These are phyloP conservation scores for Cutaneotrichosporon dermatis DNA, from an alignment of 1,284 basidiomycete genomes.

Conservation along the genomic window DNA sequence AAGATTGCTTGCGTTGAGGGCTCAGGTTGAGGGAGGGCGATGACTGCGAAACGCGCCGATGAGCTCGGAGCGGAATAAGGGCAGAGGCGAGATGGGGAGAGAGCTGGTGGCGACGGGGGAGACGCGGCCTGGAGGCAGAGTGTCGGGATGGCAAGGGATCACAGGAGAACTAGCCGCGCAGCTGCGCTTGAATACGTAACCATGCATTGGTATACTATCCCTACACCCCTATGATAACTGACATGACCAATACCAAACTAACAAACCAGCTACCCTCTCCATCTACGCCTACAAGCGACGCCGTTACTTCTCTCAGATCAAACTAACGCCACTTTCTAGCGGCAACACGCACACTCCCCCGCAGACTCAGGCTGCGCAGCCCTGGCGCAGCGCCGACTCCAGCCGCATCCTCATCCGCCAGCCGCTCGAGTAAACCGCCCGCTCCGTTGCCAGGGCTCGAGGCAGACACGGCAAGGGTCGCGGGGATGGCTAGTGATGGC, in stretches of 20 bases:
- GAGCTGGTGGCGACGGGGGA: too few species aligned
- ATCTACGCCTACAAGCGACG: not conserved
- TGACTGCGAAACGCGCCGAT: too few species aligned
- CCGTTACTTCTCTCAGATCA: not conserved
- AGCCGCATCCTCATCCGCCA: not conserved
- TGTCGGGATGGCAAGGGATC: too few species aligned
- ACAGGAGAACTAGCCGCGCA: too few species aligned
- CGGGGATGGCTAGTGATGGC: not conserved
- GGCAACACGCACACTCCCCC: not conserved
- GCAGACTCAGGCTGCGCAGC: not conserved
- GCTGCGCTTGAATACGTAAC: not conserved
- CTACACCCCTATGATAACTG: not conserved
- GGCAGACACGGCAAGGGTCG: not conserved
- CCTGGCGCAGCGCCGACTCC: not conserved
- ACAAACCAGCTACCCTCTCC: not conserved
- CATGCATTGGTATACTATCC: conserved; percentile 1
- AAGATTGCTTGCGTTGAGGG: too few species aligned
- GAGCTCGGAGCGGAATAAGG: too few species aligned
- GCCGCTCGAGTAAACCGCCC: not conserved
- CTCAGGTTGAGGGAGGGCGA: too few species aligned
- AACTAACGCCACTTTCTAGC: not conserved
- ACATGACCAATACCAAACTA: not conserved
- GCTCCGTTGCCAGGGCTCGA: not conserved
- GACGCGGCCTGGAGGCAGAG: too few species aligned
- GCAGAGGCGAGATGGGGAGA: too few species aligned